Base-by-base conservation (phyloP, 768 basidiomycete genomes). In the Podaxis pistillaris region DNA sequence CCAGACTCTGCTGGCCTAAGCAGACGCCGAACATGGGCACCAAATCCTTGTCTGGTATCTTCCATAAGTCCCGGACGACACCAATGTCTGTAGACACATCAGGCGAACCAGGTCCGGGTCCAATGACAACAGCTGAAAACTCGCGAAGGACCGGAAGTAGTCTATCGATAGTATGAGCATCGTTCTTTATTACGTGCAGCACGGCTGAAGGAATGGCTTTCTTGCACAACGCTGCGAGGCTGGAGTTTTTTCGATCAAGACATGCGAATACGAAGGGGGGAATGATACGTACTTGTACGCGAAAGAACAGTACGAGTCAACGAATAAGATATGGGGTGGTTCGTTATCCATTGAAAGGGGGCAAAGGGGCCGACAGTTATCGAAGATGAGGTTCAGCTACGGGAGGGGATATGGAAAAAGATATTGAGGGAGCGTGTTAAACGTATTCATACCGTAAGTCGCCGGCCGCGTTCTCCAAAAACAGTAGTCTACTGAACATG, bases 281-380 rank as follows among this genome's bases (percentile, higher is more conserved):
- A 15, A 12, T 24, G 33, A 28, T 19, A 79, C 88, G 62, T 60
- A 92, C 91, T 93, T 94, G 83, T 84, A 83, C n/a, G 92, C 90
- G 73, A 93, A 94, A 1, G 91, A 93, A 72, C 93, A 92, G 66
- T 93, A 92, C 0, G 91, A 93, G 71, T 93, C 92, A 33, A 93
- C 79, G 51, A 94, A 78, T 33, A 93, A 79, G 52, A 94, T 77
- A 57, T 83, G 79, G 50, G 85, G 85, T 17, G 68, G 68, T 59
- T 74, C 72, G 46, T 75, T 65, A 50, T 74, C 70, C 78, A 80
- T 80, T 28, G 63, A 50, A 54, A 47, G 55, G 49, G 4, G 15
- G 49, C 3, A 24, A 50, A 50, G 22, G 49, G 3, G 19, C 9
- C n/a, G 5, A 46, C 44, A 46, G n/a, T 33, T 33, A 33, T 33